These are phyloP conservation scores for Monilinia fructigena DNA, from an alignment of 2,329 filamentous ascomycete genomes.

Conservation along the genomic window DNA sequence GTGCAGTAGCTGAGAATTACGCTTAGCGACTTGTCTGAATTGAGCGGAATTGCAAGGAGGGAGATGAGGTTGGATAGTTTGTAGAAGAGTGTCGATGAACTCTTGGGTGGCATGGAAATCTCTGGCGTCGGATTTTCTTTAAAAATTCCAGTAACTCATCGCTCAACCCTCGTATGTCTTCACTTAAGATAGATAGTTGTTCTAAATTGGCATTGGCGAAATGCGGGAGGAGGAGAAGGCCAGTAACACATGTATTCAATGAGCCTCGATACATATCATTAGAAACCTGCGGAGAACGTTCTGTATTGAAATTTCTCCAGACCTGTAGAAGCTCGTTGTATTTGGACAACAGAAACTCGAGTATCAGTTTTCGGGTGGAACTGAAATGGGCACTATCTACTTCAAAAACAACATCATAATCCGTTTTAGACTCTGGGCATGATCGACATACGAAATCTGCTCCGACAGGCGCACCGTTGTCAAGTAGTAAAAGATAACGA, in stretches of 20 bases:
- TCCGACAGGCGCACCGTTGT: conserved; percentile 29
- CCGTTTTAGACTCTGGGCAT: conserved; percentile 30
- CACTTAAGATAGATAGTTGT: conserved; percentile 30
- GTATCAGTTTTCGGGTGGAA: conserved; percentile 35
- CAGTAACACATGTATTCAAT: conserved; percentile 35
- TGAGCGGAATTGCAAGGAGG: conserved; percentile 30
- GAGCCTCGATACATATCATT: conserved; percentile 36
- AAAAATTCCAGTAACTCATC: conserved; percentile 32
- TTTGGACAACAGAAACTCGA: conserved; percentile 38
- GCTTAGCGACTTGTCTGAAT: conserved; percentile 27
- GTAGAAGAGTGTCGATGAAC: conserved; percentile 34
- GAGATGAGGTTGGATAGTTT: conserved; percentile 36
- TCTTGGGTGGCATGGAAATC: conserved; percentile 24
- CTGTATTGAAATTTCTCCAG: conserved; percentile 33
- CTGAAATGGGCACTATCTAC: conserved; percentile 36
- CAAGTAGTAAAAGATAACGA: conserved; percentile 56
- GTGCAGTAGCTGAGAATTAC: conserved; percentile 30
- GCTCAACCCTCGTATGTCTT: conserved; percentile 26
- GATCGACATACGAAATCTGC: conserved; percentile 25
- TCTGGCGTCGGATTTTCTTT: conserved; percentile 25
- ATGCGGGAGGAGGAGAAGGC: conserved; percentile 33
- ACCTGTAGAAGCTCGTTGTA: conserved; percentile 32
- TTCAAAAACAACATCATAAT: conserved; percentile 24
- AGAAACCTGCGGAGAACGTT: conserved; percentile 34
- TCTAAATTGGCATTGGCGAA: conserved; percentile 28